Evolutionary conservation across 331 rosid species (phyloP).

Genomic region (Malus hybrid): DNA sequence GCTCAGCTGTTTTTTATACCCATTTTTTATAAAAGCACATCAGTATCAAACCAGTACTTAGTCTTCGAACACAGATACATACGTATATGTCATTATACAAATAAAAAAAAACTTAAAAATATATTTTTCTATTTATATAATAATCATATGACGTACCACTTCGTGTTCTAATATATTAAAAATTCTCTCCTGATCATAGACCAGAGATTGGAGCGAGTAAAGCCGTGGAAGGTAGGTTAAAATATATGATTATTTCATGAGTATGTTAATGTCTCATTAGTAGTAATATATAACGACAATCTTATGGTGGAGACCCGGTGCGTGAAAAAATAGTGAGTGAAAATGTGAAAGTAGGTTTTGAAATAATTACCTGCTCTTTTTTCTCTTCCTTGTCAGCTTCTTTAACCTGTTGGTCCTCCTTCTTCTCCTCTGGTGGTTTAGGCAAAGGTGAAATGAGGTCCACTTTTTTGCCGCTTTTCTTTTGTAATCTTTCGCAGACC

Average conservation of each 20-base stretch:
- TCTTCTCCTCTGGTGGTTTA: slow-evolving; percentile 46
- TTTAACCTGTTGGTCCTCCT: slow-evolving; percentile 42
- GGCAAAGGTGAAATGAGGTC: slow-evolving; percentile 93
- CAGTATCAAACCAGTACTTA: too few relatives aligned
- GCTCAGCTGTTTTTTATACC: too few relatives aligned
- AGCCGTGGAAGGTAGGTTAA: not conserved
- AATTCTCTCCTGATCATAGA: too few relatives aligned
- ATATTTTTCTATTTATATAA: too few relatives aligned
- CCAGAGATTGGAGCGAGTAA: not conserved
- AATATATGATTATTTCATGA: not conserved
- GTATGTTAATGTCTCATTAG: not conserved
- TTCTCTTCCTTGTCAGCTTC: slow-evolving; percentile 43
- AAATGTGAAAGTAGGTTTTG: not conserved
- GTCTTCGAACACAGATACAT: too few relatives aligned
- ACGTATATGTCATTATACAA: too few relatives aligned
- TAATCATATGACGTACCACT: too few relatives aligned
- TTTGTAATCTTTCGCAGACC: slow-evolving; percentile 78
- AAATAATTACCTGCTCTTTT: slow-evolving; percentile 70
- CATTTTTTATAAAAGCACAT: too few relatives aligned
- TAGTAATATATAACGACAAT: not conserved
- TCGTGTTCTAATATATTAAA: too few relatives aligned
- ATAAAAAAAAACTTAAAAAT: too few relatives aligned
- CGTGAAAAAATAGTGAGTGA: not conserved
- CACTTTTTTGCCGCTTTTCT: slow-evolving; percentile 96
- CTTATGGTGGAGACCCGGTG: not conserved